phyloP scores from a whole-genome alignment of 257 asterid species.

The Nicotiana otophora region DNA sequence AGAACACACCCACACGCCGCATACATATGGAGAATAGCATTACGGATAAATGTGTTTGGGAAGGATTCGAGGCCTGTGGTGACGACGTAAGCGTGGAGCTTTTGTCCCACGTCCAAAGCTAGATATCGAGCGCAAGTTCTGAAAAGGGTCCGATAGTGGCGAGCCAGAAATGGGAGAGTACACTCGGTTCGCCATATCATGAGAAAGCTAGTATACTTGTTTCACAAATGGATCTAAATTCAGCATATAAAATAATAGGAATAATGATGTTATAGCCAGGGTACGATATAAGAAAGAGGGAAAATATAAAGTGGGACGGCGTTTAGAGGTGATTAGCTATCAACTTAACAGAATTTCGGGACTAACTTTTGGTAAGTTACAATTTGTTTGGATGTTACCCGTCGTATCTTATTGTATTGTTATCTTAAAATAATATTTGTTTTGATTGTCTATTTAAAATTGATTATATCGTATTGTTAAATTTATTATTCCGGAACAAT shows the following conservation, averaged over 20 bases:
- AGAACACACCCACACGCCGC: conserved; percentile 39
- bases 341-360: too few species aligned
- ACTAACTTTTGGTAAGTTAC: too few species aligned
- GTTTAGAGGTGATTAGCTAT: too few species aligned
- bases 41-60: conserved; percentile 47
- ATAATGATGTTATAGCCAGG: too few species aligned
- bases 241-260: background rate
- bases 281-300: too few species aligned
- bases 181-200: conserved; percentile 42
- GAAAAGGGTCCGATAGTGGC: conserved; percentile 52
- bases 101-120: conserved; percentile 36
- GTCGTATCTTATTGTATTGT: too few species aligned
- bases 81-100: conserved; percentile 59
- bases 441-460: too few species aligned
- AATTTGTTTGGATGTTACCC: too few species aligned
- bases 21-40: conserved; percentile 56
- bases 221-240: background rate
- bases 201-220: background rate
- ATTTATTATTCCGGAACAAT: too few species aligned
- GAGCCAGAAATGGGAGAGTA: conserved; percentile 40
- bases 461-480: too few species aligned
- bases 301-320: too few species aligned
- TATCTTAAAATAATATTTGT: too few species aligned
- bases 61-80: conserved; percentile 43
- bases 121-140: conserved; percentile 49